Percentiles rank a stretch among this genome's conserved stretches.
These are phyloP conservation scores for Spizellomyces sp. DNA, from an alignment of 192 early-diverging fungal species.

Conservation along the genomic window DNA sequence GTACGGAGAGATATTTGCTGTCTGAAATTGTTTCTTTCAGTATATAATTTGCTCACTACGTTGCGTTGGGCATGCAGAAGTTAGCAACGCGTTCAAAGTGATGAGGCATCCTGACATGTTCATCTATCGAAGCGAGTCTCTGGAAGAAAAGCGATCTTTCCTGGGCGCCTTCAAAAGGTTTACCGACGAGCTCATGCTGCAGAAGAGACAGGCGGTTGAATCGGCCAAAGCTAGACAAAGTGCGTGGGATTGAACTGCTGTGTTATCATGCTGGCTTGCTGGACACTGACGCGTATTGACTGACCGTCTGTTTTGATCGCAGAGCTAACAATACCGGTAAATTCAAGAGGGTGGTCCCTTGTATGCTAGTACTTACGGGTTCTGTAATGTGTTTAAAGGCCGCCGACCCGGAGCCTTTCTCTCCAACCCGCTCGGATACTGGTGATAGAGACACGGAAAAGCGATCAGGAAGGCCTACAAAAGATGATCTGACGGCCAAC, in stretches of 20 bases:
- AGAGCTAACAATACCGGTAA: too few species aligned
- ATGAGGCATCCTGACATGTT: conserved; percentile 81
- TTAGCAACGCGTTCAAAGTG: conserved; percentile 81
- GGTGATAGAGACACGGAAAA: conserved; percentile 13
- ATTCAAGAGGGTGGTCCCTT: too few species aligned
- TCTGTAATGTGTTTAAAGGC: too few species aligned
- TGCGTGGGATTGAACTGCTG: neutral
- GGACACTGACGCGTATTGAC: too few species aligned
- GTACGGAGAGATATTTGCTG: conserved; percentile 34
- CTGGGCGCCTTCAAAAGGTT: conserved; percentile 59
- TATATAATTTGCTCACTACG: too few species aligned
- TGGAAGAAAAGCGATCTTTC: conserved; percentile 71
- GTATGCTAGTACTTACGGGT: too few species aligned
- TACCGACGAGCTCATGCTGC: conserved; percentile 57
- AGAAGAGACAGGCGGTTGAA: conserved; percentile 38
- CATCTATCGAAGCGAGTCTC: conserved; percentile 68
- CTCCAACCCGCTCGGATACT: neutral
- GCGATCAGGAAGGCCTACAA: neutral
- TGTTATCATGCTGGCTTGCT: too few species aligned
- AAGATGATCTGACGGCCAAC: conserved; percentile 12
- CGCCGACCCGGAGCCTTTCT: neutral
- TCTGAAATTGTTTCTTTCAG: neutral
- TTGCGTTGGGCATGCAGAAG: conserved; percentile 44
- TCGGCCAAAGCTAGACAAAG: conserved; percentile 12
- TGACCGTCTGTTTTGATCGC: too few species aligned